Base-by-base conservation (phyloP, 352 stramenopile genomes). In the Phytophthora foliorum region DNA sequence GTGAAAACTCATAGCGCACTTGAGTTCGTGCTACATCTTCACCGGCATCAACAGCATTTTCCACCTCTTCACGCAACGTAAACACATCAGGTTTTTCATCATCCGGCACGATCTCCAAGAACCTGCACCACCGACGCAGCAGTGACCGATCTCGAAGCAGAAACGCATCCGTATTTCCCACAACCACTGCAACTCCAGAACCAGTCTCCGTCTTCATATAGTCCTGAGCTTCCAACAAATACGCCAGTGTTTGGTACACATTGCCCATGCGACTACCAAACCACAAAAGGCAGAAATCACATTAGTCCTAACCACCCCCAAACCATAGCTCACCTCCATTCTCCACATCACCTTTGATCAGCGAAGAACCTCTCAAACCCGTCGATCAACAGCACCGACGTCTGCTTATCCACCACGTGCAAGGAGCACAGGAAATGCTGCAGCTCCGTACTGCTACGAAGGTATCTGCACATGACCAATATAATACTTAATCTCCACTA, bases 221-320 rank as follows among this genome's bases (percentile, higher is more conserved):
- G 4, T 69, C 67, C 32, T 72, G 68, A 17, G 80, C 75, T 63
- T 92, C 84, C 29, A 81, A 58, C 57, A 89, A 25, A 32, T 79
- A 85, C 2, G 84, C 80, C 48, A 92, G 64, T 13, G 84, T 88
- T 64, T 90, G 82, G 27, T 86, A 91, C 54, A 89, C 82, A 48
- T 71, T 75, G 27, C 76, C 70, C 53, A 82, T 72, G 25, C 72
- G 41, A 46, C 78, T 85, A 27, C 38, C 53, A 24, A 36, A 34
- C 25, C 25, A 29, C 25, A 29, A 29, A 29, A 29, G 9, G 9
- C 29, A 29, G 3, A 29, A 29, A 29, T n/a, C n/a, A 29, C 25
- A 29, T 29, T 6, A 29, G 25, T 29, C 6, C 25, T 6, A 29
- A 29, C 25, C 25, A 46, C 36, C 34, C n/a, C n/a, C n/a, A n/a